Base-by-base conservation (phyloP, 2,329 filamentous ascomycete genomes). In the Zymoseptoria crescenta region DNA sequence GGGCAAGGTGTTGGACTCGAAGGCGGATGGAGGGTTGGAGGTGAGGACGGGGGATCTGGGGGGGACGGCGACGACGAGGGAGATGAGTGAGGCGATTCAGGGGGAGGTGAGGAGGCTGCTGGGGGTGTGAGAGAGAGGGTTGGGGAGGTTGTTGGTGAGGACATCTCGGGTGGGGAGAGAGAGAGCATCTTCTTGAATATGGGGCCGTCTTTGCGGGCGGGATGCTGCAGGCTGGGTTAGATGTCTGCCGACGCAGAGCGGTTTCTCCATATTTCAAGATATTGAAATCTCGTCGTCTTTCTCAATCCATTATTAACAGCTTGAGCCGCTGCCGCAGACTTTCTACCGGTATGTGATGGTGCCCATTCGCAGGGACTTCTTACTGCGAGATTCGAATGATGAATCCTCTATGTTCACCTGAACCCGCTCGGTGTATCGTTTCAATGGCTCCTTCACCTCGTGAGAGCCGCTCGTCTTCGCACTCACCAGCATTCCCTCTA, bases 41-140 rank as follows among this genome's bases (percentile, higher is more conserved):
- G 69, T 83, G 13, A 68, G 78, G 48, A 84, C 82, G 0, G 75
- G 75, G 5, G 82, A 85, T 70, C 72, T 85, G 1, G 82, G 81
- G 4, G 82, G 82, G 2, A 73, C 66, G 48, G 71, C 72, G 0
- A 72, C 65, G 7, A 78, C 76, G 0, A 71, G 74, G 57, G 72
- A 77, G 54, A 77, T 78, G 35, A 78, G 76, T 3, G 73, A 76
- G 52, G 76, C 75, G 0, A 67, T 70, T n/a, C 69, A 70, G 57
- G 55, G 58, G 9, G 65, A 69, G 52, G 68, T 71, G 7, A 65
- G 61, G 58, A 58, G 60, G 49, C 49, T 69, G 57, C 57, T 71
- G 56, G 58, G 59, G 45, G 56, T 58, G 16, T 52, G 35, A 45
- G 16, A 30, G 8, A 10, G 29, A 30, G 10, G 8, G 29, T 30